Evolutionary conservation across 2,329 filamentous ascomycete genomes (phyloP), one percentile per base, ranked within the genome.

Genomic region (Orbilia blumenaviensis): DNA sequence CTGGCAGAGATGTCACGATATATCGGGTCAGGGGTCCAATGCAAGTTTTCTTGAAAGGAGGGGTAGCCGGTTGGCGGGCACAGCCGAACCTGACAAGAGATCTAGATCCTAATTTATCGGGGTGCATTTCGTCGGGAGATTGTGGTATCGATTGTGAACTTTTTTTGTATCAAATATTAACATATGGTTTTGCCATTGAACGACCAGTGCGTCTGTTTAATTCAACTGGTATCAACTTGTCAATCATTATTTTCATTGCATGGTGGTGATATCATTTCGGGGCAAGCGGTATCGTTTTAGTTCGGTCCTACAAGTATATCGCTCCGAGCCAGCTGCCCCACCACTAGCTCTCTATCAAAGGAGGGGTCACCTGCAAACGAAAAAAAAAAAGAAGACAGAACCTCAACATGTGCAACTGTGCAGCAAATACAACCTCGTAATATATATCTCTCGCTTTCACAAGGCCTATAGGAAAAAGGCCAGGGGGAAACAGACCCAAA

Each of bases 351-450:
- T n/a, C n/a, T n/a, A 50, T 42, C 48, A 66, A 38, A 67, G 36
- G 64, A 69, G 72, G 58, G 64, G 72, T 64, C 63, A 75, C 6
- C 69, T 74, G 63, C 62, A 16, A 41, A 16, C 16, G 2, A 58
- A 44, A 50, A 14, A 23, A 29, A 52, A 38, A 2, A 46, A 62
- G 16, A 29, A 58, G 14, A 34, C 10, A 21, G n/a, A 27, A 29
- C 5, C 29, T 23, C 61, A 48, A 46, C 67, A 72, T 72, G 60
- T 66, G 60, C 67, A 50, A 60, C 58, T 38, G 16, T 62, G 34
- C 56, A 66, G 46, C 44, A 66, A 71, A 32, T 36, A 48, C 61
- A 67, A 44, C 52, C 50, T 25, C 44, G 34, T 66, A 66, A 32
- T 41, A 66, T 42, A 44, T n/a, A 18, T 25, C 3, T n/a, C 9